Base-by-base conservation (phyloP, 192 early-diverging fungal genomes). In the Funneliformis geosporum region DNA sequence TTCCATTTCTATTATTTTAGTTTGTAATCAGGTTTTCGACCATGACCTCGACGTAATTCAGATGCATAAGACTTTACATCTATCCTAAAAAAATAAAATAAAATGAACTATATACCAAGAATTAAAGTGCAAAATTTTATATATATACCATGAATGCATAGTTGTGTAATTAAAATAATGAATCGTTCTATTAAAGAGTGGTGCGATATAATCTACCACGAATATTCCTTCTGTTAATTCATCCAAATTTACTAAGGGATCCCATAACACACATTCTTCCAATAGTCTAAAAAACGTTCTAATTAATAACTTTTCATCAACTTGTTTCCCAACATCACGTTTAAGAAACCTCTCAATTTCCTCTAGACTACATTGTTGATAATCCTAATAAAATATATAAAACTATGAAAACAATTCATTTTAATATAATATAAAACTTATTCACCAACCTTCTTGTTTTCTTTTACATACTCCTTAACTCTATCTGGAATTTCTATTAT, bases 391-490 rank as follows among this genome's bases (percentile, higher is more conserved):
- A 33, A 75, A 60, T 60, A 60, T 60, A 75, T n/a, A 75, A 60
- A 75, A 68, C 47, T 73, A 73, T 73, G 4, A 73, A 73, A 75
- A 75, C 25, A 23, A 75, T 75, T 60, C 60, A 75, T 9, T 75
- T 75, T 27, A 75, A 75, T 75, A 75, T 75, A 75, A 44, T 75
- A 60, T 75, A 75, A 60, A 75, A 75, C 55, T 75, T 75, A 75
- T 60, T 75, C 55, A 60, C 73, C 59, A 75, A 75, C 73, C 47
- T 75, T 75, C 38, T 75, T 75, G 73, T 61, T 75, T 75, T 75
- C 73, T 60, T 75, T 40, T 23, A 75, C 73, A 75, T 60, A 75
- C 55, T 60, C 21, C 47, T 60, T 75, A 60, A 75, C 25, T 60
- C 55, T 27, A 75, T 75, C 28, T 75, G 55, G 25, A 75, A 75